Evolutionary conservation across 1,139 yeast genomes (phyloP).

Genomic region (Groenewaldozyma auringiensis): DNA sequence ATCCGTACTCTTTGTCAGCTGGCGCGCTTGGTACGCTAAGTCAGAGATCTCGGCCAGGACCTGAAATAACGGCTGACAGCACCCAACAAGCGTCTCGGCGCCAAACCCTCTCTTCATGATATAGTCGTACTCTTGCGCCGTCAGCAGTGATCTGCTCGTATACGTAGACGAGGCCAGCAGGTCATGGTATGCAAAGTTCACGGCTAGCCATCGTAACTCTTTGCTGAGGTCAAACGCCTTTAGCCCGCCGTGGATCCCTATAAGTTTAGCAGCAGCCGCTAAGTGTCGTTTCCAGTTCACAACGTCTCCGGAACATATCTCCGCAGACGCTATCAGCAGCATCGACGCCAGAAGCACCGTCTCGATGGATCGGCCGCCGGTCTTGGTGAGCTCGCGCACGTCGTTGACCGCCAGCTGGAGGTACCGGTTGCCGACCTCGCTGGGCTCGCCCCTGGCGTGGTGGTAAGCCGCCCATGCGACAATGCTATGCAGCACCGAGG

Average conservation of each 20-base stretch:
- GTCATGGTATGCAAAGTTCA: conserved; percentile 81
- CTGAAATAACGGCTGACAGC: conserved; percentile 58
- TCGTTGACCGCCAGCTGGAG: conserved; percentile 11
- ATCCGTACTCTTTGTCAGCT: conserved; percentile 24
- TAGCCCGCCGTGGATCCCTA: conserved; percentile 23
- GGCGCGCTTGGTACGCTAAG: conserved; percentile 43
- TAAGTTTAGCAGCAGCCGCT: conserved; percentile 23
- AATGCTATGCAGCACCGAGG: conserved; percentile 60
- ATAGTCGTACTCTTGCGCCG: conserved; percentile 40
- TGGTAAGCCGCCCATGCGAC: conserved; percentile 76
- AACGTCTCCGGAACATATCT: conserved; percentile 25
- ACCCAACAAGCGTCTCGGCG: conserved; percentile 65
- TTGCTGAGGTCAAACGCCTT: conserved; percentile 43
- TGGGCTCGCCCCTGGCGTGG: conserved; percentile 35
- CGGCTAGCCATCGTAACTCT: conserved; percentile 63
- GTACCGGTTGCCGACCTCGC: conserved; percentile 32
- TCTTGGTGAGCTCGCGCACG: background rate
- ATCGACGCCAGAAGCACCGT: conserved; percentile 46
- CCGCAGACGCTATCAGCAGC: conserved; percentile 42
- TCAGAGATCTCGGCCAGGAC: conserved; percentile 64
- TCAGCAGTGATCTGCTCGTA: conserved; percentile 29
- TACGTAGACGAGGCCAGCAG: conserved; percentile 51
- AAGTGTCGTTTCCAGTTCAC: conserved; percentile 26
- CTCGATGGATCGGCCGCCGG: conserved; percentile 25
- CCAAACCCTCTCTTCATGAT: conserved; percentile 34